phyloP scores from a whole-genome alignment of 495 filamentous ascomycete species.

The Tuber aestivum region DNA sequence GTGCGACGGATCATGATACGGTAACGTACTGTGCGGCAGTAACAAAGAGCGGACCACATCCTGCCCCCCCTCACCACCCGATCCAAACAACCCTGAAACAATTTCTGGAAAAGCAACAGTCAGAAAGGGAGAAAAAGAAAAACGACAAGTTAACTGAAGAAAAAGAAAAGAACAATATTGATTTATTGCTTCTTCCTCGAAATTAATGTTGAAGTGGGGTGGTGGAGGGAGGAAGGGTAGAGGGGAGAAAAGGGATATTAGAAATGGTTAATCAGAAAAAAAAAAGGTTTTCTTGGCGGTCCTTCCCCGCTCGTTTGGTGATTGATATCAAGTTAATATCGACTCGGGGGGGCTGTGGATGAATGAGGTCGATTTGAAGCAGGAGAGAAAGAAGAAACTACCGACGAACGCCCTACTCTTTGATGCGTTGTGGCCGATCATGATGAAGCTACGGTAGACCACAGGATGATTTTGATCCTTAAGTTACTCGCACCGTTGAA shows the following conservation, averaged over 20 bases:
- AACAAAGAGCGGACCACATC: neutral
- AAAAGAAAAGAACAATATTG: neutral
- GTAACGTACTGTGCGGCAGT: neutral
- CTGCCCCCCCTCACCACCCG: neutral
- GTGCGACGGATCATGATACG: neutral
- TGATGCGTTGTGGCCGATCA: neutral
- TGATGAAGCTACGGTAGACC: neutral
- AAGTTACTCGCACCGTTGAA: neutral
- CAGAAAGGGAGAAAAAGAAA: neutral
- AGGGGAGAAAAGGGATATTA: neutral
- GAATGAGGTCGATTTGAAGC: neutral
- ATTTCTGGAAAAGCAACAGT: neutral
- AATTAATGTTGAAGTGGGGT: neutral
- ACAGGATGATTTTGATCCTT: neutral
- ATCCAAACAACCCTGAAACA: constrained; percentile 5
- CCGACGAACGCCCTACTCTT: neutral
- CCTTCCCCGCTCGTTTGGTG: neutral
- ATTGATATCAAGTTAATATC: neutral
- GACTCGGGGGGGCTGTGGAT: neutral
- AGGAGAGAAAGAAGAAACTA: neutral
- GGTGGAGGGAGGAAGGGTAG: too few relatives aligned
- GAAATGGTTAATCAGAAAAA: neutral
- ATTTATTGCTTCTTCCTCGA: neutral
- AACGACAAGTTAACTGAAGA: neutral
- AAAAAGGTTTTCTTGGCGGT: neutral